These are phyloP conservation scores for Cercospora beticola DNA, from an alignment of 2,329 filamentous ascomycete genomes.

Conservation along the genomic window DNA sequence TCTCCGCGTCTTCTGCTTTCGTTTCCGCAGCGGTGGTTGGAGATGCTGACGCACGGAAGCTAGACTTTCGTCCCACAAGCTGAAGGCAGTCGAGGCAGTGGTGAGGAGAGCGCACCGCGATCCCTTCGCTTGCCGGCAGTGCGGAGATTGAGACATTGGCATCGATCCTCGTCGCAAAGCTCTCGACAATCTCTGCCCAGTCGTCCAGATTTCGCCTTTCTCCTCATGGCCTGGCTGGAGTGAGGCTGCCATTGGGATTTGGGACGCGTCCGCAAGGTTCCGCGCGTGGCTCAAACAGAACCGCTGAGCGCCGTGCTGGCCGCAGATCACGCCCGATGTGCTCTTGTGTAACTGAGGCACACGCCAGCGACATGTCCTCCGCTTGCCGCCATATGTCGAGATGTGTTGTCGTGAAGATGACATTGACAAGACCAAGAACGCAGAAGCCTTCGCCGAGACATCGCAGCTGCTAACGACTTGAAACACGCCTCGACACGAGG, in stretches of 20 bases:
- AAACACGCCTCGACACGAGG: conserved; percentile 2
- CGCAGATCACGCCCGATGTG: background rate
- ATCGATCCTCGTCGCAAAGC: background rate
- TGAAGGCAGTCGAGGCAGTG: too few relatives aligned
- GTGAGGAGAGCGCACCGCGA: background rate
- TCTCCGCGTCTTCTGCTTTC: background rate
- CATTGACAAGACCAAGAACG: background rate
- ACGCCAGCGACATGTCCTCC: background rate
- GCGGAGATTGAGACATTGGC: background rate
- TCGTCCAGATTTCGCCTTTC: background rate
- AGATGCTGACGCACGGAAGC: background rate
- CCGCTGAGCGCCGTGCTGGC: background rate
- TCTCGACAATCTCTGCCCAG: background rate
- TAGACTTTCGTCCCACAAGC: background rate
- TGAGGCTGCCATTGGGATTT: background rate
- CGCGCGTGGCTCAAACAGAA: background rate
- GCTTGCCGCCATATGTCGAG: background rate
- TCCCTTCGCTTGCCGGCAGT: background rate
- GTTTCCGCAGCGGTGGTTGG: background rate
- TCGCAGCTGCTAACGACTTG: background rate
- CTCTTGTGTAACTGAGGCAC: background rate
- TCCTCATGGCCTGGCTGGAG: background rate
- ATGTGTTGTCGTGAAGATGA: background rate
- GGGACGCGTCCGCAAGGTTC: background rate
- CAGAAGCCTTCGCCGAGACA: background rate